A percentile compares a stretch with the other conserved stretches of the same genome.
phyloP scores from a whole-genome alignment of 2,329 filamentous ascomycete genomes.

The Drechslerella dactyloides region DNA sequence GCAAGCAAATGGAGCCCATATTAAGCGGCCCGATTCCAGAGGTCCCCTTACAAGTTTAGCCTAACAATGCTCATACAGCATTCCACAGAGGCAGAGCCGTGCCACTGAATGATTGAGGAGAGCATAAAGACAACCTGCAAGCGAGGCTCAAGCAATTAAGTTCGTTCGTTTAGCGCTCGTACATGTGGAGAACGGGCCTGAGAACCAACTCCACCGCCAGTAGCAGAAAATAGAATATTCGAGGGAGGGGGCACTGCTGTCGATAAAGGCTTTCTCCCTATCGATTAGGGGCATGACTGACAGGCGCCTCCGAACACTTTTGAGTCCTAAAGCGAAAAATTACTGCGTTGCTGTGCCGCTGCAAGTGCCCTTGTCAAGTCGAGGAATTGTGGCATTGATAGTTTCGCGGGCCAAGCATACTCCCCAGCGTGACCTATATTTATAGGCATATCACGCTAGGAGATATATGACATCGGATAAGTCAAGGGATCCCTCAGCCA shows the following conservation, averaged over 20 bases:
- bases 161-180: constrained; percentile 32
- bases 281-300: constrained; percentile 3
- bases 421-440: neutral
- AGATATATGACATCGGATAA: neutral
- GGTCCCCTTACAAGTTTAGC: neutral
- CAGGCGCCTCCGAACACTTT: neutral
- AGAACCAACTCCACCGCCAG: neutral
- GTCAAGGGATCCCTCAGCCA: neutral
- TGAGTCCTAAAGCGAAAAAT: neutral
- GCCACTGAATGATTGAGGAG: neutral
- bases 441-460: neutral
- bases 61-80: neutral
- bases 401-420: neutral
- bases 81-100: neutral
- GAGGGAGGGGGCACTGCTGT: neutral
- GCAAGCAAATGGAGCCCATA: neutral
- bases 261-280: neutral
- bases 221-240: constrained; percentile 1
- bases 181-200: neutral
- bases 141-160: constrained; percentile 30
- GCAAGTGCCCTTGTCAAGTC: neutral
- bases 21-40: neutral
- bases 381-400: neutral
- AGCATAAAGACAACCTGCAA: neutral
- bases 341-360: neutral